Percentiles rank a stretch among this genome's conserved stretches.
Evolutionary conservation across 148 eudicot species (phyloP).

Genomic region (Vaccinium myrtillus): DNA sequence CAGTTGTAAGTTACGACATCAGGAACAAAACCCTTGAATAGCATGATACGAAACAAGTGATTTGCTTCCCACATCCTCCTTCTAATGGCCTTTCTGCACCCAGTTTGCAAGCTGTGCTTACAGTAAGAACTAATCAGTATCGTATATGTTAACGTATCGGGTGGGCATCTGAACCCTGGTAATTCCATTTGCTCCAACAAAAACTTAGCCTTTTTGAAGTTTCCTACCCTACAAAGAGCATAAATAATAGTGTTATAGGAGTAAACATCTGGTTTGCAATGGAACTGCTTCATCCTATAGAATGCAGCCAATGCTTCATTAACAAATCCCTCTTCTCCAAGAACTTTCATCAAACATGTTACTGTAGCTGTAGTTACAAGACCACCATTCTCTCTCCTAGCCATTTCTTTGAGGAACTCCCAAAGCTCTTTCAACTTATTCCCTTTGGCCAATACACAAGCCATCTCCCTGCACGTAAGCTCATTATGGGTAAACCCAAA

Average conservation of each 20-base stretch:
- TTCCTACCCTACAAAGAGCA: slow-evolving; percentile 74
- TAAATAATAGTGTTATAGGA: slow-evolving; percentile 68
- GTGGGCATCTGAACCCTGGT: slow-evolving; percentile 77
- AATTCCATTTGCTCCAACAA: slow-evolving; percentile 80
- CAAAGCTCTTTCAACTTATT: slow-evolving; percentile 51
- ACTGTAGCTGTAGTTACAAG: slow-evolving; percentile 58
- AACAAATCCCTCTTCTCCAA: slow-evolving; percentile 77
- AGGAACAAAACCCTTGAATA: slow-evolving; percentile 78
- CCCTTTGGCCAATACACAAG: slow-evolving; percentile 60
- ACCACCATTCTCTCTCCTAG: slow-evolving; percentile 37
- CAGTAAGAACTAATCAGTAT: slow-evolving; percentile 77
- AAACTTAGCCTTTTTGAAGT: slow-evolving; percentile 64
- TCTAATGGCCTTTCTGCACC: slow-evolving; percentile 71
- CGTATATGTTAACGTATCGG: slow-evolving; percentile 75
- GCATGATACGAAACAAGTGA: slow-evolving; percentile 69
- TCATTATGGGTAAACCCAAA: slow-evolving; percentile 64
- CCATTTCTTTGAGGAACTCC: slow-evolving; percentile 65
- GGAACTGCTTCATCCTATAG: slow-evolving; percentile 75
- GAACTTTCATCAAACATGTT: slow-evolving; percentile 81
- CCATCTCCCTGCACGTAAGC: slow-evolving; percentile 73
- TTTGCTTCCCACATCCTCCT: slow-evolving; percentile 90
- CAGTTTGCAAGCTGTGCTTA: slow-evolving; percentile 61
- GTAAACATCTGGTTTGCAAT: slow-evolving; percentile 76
- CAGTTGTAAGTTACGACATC: slow-evolving; percentile 89
- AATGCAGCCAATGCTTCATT: slow-evolving; percentile 67